Conservation (phyloP, 352 stramenopile species). For the Phytophthora rubi region DNA sequence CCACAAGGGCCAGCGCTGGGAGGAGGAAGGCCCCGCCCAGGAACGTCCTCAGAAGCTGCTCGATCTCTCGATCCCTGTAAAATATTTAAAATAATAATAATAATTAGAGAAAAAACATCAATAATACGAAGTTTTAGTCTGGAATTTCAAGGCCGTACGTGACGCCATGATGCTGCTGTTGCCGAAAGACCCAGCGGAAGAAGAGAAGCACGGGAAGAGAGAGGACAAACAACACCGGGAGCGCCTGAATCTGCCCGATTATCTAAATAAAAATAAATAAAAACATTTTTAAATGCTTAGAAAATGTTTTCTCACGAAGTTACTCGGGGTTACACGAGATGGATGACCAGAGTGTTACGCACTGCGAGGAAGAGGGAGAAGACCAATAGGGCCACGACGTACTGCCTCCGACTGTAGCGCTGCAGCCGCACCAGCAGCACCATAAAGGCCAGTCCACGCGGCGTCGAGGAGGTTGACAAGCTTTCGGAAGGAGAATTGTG, state of each 20-base stretch:
- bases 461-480: neutral
- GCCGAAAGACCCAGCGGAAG: constrained; percentile 42
- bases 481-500: constrained; percentile 9
- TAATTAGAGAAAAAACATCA: constrained; percentile 1
- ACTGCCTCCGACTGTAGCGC: constrained; percentile 42
- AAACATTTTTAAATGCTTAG: neutral
- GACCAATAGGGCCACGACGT: constrained; percentile 12
- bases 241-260: constrained; percentile 28
- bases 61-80: constrained; percentile 61
- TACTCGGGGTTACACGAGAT: neutral
- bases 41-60: constrained; percentile 66
- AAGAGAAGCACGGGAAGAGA: constrained; percentile 44
- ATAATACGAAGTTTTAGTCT: constrained; percentile 1
- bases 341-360: neutral
- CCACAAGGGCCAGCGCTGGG: constrained; percentile 45
- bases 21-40: constrained; percentile 56
- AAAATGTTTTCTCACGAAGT: neutral
- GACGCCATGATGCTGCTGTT: constrained; percentile 57
- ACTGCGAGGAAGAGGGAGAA: constrained; percentile 38
- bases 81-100: constrained; percentile 1
- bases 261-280: constrained; percentile 30
- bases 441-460: constrained; percentile 29
- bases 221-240: constrained; percentile 40
- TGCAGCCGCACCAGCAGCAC: constrained; percentile 39
- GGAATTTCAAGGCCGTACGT: constrained; percentile 39